Evolutionary conservation across 441 rosid species (phyloP).

Genomic region (Euphorbia corollata): DNA sequence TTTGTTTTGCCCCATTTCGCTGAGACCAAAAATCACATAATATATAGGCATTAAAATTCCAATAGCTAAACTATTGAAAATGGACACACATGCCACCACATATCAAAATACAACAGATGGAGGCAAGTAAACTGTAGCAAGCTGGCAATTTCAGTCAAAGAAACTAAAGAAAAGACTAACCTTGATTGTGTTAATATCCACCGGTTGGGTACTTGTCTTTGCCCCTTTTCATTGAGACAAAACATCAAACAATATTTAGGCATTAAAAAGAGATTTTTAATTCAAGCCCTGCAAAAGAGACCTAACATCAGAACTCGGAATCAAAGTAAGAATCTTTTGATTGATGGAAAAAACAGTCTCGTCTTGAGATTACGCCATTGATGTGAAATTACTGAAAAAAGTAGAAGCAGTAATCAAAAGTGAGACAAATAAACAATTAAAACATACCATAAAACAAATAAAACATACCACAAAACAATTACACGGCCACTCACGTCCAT

Average conservation of each 20-base stretch:
- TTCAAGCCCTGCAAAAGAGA: slow-evolving; percentile 2
- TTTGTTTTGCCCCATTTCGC: neutral
- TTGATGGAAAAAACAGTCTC: slow-evolving; percentile 12
- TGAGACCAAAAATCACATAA: neutral
- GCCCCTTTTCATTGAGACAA: slow-evolving; percentile 1
- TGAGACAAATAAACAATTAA: too few relatives aligned
- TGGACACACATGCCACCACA: slow-evolving; percentile 2
- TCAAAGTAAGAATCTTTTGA: neutral
- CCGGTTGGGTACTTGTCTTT: neutral
- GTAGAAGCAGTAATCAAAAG: neutral
- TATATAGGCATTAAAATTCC: neutral
- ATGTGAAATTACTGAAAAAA: neutral
- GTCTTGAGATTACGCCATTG: slow-evolving; percentile 11
- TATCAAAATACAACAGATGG: neutral
- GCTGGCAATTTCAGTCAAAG: neutral
- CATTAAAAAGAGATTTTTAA: neutral
- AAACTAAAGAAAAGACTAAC: neutral
- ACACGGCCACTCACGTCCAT: too few relatives aligned
- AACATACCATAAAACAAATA: too few relatives aligned
- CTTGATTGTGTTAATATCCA: neutral
- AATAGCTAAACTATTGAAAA: neutral
- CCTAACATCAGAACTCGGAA: neutral
- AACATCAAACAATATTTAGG: neutral
- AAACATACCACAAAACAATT: too few relatives aligned
- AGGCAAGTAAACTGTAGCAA: neutral